Percentiles rank a stretch among this genome's conserved stretches.
Evolutionary conservation across 176 grass and related monocot species (phyloP).

Genomic region (Cenchrus americanus): DNA sequence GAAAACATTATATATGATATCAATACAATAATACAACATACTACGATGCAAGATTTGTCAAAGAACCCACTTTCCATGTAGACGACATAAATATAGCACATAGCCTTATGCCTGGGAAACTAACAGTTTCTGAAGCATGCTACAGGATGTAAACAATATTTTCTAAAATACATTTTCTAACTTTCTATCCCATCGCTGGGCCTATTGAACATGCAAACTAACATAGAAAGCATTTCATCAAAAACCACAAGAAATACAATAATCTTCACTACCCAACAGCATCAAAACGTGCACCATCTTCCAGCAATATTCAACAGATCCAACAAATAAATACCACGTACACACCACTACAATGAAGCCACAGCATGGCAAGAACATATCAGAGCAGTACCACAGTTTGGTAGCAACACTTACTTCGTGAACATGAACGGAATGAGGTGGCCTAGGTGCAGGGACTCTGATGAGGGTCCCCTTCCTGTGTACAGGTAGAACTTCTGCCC

Average conservation of each 20-base stretch:
- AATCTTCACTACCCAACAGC: constrained; percentile 6
- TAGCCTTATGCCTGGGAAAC: not conserved
- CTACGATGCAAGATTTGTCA: not conserved
- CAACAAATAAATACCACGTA: not conserved
- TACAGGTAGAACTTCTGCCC: constrained; percentile 83
- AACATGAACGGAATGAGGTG: constrained; percentile 95
- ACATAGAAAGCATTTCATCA: not conserved
- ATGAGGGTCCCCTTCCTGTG: constrained; percentile 83
- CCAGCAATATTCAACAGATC: not conserved
- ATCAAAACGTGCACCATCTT: not conserved
- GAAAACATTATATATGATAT: not conserved
- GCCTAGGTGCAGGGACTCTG: constrained; percentile 74
- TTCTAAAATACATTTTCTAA: constrained; percentile 15
- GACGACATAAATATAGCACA: not conserved
- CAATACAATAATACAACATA: not conserved
- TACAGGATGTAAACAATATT: constrained; percentile 25
- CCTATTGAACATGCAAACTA: not conserved
- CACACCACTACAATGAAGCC: not conserved
- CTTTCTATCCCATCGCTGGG: not conserved
- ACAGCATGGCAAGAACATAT: not conserved
- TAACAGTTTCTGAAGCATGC: constrained; percentile 49
- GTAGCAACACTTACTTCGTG: constrained; percentile 60
- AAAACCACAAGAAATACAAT: constrained; percentile 5
- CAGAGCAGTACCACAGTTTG: not conserved
- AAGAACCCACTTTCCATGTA: not conserved